Percentiles rank a stretch among this genome's conserved stretches.
phyloP scores from a whole-genome alignment of 192 early-diverging fungal genomes.

The Glomus cerebriforme region DNA sequence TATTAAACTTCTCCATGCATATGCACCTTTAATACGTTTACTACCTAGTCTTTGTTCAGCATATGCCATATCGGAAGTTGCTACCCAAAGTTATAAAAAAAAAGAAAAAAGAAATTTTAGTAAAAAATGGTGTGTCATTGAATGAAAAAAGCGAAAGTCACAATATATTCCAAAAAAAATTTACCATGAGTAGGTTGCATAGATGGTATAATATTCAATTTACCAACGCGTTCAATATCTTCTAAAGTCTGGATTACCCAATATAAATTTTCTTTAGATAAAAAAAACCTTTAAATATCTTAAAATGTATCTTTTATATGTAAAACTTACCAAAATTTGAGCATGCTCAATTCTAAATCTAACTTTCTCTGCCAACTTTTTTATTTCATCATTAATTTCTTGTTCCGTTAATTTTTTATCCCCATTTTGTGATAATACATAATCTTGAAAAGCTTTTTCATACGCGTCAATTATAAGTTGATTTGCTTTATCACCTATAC shows the following conservation, averaged over 20 bases:
- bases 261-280: too few species aligned
- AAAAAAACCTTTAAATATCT: too few species aligned
- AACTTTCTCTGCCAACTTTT: slow-evolving; percentile 14
- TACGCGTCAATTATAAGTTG: slow-evolving; percentile 50
- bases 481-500: slow-evolving; percentile 63
- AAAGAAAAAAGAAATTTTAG: not conserved
- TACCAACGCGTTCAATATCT: slow-evolving; percentile 50
- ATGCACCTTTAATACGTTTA: slow-evolving; percentile 48
- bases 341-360: slow-evolving; percentile 60
- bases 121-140: not conserved
- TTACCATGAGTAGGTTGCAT: slow-evolving; percentile 61
- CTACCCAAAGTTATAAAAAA: slow-evolving; percentile 16
- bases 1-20: slow-evolving; percentile 51
- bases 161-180: not conserved
- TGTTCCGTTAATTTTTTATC: not conserved
- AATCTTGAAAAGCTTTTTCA: slow-evolving; percentile 36
- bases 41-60: slow-evolving; percentile 49
- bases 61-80: slow-evolving; percentile 58
- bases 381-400: slow-evolving; percentile 1
- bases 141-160: not conserved
- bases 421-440: slow-evolving; percentile 10
- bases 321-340: slow-evolving; percentile 50
- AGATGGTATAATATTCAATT: slow-evolving; percentile 52
- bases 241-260: slow-evolving; percentile 33
- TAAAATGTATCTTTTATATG: not conserved